These are phyloP conservation scores for Saturnispora zaruensis DNA, from an alignment of 805 yeast genomes.

Conservation along the genomic window DNA sequence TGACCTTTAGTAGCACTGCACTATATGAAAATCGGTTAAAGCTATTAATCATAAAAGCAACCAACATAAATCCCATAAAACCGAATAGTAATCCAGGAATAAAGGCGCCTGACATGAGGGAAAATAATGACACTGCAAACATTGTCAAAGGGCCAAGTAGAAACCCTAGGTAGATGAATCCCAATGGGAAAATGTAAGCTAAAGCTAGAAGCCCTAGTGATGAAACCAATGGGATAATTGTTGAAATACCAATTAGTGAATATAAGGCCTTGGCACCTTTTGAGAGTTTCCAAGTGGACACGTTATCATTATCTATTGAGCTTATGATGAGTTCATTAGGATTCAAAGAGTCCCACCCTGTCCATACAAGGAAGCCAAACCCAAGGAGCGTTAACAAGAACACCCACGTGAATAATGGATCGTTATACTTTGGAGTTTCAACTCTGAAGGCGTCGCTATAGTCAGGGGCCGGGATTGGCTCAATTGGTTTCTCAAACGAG, in stretches of 20 bases:
- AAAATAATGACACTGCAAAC: constrained; percentile 18
- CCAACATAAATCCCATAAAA: constrained; percentile 16
- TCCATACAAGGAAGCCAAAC: constrained; percentile 14
- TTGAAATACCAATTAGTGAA: constrained; percentile 8
- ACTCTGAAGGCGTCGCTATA: constrained; percentile 67
- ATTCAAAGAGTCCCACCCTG: neutral
- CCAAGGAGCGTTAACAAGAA: constrained; percentile 21
- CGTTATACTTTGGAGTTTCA: constrained; percentile 55
- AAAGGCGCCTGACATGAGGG: constrained; percentile 17
- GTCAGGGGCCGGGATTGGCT: constrained; percentile 28
- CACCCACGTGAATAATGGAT: constrained; percentile 59
- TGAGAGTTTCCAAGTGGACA: constrained; percentile 3
- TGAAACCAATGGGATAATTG: constrained; percentile 17
- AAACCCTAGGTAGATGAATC: constrained; percentile 25
- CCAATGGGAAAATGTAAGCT: constrained; percentile 23
- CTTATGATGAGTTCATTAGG: constrained; percentile 6
- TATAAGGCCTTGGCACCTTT: constrained; percentile 11
- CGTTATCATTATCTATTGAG: neutral
- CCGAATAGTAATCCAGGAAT: constrained; percentile 16
- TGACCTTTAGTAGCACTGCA: constrained; percentile 25
- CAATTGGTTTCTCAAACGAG: constrained; percentile 25
- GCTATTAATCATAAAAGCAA: constrained; percentile 21
- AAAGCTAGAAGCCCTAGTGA: constrained; percentile 17
- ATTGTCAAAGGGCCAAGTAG: constrained; percentile 22
- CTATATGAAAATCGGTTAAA: constrained; percentile 25